Conservation (phyloP, 2,329 filamentous ascomycete genomes). For the Monascus ruber region DNA sequence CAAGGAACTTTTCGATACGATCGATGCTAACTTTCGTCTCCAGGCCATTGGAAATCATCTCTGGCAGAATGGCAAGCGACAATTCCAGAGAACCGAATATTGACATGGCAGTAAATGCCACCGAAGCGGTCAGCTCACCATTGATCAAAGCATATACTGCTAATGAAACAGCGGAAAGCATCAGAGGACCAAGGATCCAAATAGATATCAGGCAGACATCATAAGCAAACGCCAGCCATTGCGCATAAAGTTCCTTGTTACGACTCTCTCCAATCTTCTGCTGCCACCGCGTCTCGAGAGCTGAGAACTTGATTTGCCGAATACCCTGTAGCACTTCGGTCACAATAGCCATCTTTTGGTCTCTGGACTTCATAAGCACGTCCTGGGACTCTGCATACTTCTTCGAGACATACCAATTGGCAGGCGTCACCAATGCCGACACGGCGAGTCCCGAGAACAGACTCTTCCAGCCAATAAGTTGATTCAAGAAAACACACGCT, state of each 20-base stretch:
- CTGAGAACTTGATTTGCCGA: conserved; percentile 73
- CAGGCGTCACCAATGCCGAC: conserved; percentile 52
- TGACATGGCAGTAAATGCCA: conserved; percentile 68
- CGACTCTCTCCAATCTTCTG: conserved; percentile 53
- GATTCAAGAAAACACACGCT: conserved; percentile 53
- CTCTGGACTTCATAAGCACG: conserved; percentile 60
- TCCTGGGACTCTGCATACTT: conserved; percentile 55
- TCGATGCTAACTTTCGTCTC: conserved; percentile 59
- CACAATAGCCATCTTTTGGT: conserved; percentile 61
- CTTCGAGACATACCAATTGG: conserved; percentile 57
- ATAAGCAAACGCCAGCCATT: conserved; percentile 54
- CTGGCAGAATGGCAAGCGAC: conserved; percentile 56
- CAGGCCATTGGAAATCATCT: conserved; percentile 55
- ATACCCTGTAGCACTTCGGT: conserved; percentile 68
- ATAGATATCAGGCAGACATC: conserved; percentile 53
- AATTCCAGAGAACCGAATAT: conserved; percentile 60
- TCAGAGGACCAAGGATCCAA: conserved; percentile 61
- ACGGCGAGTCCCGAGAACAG: conserved; percentile 53
- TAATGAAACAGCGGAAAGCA: conserved; percentile 58
- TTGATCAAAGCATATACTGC: conserved; percentile 54
- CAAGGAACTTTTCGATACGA: conserved; percentile 58
- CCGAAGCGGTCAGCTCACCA: conserved; percentile 52
- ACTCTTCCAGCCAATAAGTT: conserved; percentile 59
- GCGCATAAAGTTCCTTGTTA: conserved; percentile 51
- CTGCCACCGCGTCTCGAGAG: conserved; percentile 63